Conservation (phyloP, 73 alveolate genomes). For the Blepharisma japonicum region DNA sequence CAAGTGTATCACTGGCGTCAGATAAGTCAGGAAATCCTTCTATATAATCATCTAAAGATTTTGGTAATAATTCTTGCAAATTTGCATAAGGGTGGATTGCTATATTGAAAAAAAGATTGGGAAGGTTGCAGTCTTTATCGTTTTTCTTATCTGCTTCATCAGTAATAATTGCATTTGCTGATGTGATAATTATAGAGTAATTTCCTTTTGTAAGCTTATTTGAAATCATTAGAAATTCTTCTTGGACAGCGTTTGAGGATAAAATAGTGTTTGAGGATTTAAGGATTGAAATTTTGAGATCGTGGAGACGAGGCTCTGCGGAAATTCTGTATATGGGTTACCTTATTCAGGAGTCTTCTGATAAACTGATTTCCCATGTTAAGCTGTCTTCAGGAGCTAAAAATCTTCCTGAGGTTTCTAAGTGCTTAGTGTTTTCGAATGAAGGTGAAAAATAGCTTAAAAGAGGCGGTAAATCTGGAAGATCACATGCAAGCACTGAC, state of each 20-base stretch:
- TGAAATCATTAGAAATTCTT: neutral
- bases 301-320: neutral
- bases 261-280: too few relatives aligned
- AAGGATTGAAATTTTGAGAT: neutral
- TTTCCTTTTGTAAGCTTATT: neutral
- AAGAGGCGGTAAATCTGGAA: constrained; percentile 5
- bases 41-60: neutral
- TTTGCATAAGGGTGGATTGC: neutral
- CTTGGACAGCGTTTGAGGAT: neutral
- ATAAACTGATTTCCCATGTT: neutral
- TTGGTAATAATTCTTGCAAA: neutral
- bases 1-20: neutral
- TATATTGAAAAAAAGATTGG: neutral
- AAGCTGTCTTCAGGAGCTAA: neutral
- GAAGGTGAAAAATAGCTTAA: neutral
- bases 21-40: neutral
- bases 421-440: neutral
- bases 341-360: constrained; percentile 9
- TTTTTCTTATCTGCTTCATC: neutral
- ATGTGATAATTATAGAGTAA: neutral
- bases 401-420: constrained; percentile 17
- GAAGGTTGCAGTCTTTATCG: neutral
- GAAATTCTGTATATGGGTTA: neutral
- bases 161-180: neutral
- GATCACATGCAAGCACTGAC: neutral